These are phyloP conservation scores for Dothideomycetes sp. DNA, from an alignment of 2,329 filamentous ascomycete species.

Conservation along the genomic window DNA sequence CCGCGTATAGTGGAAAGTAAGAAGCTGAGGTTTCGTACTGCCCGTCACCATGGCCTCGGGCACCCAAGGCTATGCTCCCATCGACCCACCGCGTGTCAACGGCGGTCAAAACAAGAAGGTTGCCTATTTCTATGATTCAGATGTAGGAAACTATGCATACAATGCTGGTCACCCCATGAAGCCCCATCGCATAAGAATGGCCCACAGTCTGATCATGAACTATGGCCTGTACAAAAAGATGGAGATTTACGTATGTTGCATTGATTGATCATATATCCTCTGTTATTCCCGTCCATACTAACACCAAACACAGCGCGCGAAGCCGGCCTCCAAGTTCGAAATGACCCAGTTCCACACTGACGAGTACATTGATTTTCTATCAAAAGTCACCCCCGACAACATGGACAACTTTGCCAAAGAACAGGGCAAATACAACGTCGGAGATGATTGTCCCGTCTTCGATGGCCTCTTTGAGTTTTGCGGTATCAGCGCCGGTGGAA, in stretches of 20 bases:
- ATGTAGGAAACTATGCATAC: conserved; percentile 97
- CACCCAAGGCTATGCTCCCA: conserved; percentile 34
- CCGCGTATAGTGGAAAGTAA: too few species aligned
- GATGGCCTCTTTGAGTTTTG: conserved; percentile 62
- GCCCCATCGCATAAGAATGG: conserved; percentile 57
- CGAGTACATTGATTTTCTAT: conserved; percentile 61
- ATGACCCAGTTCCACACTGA: conserved; percentile 67
- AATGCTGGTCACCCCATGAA: conserved; percentile 63
- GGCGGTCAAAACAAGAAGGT: conserved; percentile 63
- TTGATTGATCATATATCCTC: neutral
- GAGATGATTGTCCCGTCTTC: conserved; percentile 53
- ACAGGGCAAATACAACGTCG: conserved; percentile 67
- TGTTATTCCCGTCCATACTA: too few species aligned
- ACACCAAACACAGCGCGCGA: conserved; percentile 21
- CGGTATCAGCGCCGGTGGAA: conserved; percentile 57
- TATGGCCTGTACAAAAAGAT: conserved; percentile 64
- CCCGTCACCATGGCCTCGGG: conserved; percentile 33
- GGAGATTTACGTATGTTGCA: conserved; percentile 52
- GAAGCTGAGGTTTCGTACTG: too few species aligned
- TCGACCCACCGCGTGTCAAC: conserved; percentile 44
- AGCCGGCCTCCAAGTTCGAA: conserved; percentile 50
- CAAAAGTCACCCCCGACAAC: conserved; percentile 93
- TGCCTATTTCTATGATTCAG: conserved; percentile 96
- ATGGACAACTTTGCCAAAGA: conserved; percentile 91
- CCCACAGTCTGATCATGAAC: conserved; percentile 56